These are phyloP conservation scores for Physaria fendleri DNA, from an alignment of 345 rosid genomes.

Conservation along the genomic window DNA sequence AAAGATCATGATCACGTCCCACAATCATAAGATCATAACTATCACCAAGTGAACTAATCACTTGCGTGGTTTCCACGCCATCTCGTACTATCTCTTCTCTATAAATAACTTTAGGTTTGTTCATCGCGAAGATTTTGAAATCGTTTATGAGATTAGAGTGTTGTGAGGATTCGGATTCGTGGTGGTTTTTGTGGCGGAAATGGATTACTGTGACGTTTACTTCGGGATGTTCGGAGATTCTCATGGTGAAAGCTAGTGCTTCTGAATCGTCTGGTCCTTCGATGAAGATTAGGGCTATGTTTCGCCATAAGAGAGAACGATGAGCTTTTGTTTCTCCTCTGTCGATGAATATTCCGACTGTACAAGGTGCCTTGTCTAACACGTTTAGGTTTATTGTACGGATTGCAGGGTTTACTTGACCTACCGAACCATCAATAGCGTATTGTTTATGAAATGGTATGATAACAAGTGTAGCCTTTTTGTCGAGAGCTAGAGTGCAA, in stretches of 20 bases:
- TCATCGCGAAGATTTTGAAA: conserved; percentile 3
- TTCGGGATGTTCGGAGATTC: conserved; percentile 31
- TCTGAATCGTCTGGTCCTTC: conserved; percentile 31
- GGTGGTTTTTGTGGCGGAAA: conserved; percentile 21
- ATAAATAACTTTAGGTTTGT: conserved; percentile 12
- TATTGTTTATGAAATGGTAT: conserved; percentile 49
- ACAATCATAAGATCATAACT: conserved; percentile 41
- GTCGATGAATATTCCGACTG: conserved; percentile 43
- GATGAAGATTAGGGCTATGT: conserved; percentile 36
- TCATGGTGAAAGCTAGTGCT: conserved; percentile 26
- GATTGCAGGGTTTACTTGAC: conserved; percentile 16
- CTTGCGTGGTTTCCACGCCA: conserved; percentile 31
- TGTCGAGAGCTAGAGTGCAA: conserved; percentile 51
- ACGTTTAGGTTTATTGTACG: conserved; percentile 41
- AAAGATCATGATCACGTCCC: conserved; percentile 43
- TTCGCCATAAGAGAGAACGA: conserved; percentile 3
- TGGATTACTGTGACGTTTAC: conserved; percentile 26
- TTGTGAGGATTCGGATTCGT: not conserved
- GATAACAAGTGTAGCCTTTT: conserved; percentile 41
- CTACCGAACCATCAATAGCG: conserved; percentile 34
- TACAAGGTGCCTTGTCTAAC: conserved; percentile 46
- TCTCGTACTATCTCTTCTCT: conserved; percentile 33
- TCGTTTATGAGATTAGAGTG: conserved; percentile 25
- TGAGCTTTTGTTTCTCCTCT: conserved; percentile 22
- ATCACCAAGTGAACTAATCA: conserved; percentile 31